Base-by-base conservation (phyloP, 495 filamentous ascomycete genomes). In the Trichocladium antarcticum region DNA sequence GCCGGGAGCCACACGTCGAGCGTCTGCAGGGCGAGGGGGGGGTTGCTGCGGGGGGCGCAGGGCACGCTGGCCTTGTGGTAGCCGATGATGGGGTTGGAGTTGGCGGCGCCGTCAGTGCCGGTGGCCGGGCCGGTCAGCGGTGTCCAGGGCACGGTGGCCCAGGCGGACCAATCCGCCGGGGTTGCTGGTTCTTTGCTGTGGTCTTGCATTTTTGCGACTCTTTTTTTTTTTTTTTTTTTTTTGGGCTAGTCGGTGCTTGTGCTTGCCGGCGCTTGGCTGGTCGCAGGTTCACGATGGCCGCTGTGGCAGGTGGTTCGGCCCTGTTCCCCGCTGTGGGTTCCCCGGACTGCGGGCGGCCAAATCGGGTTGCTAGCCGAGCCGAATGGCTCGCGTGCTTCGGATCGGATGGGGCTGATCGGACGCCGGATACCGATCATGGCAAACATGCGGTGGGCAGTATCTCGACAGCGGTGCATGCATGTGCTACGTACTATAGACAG, bases 1-100 rank as follows among this genome's bases (percentile, higher is more conserved):
- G 36, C 2, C 15, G 59, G 54, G 24, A 58, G 24, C 53, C 51
- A 64, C 28, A 64, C 28, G 34, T 53, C 51, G 42, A 63, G 54
- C 28, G 58, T 59, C 34, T 63, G 60, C 9, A 58, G 51, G 21
- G 53, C 1, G 17, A 21, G 8, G 22, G 21, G 24, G 24, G 3
- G 3, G 24, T 27, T 27, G 24, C 4, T 27, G 24, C 8, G n/a
- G 5, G 24, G 12, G 3, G 1, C 3, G 7, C 1, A 57, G 5
- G 54, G 51, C 7, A 53, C 22, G 42, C n/a, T n/a, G 19, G 43
- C 22, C 15, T 60, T 59, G 49, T 49, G 54, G 31, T 35, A 51
- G 44, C 56, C 60, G 45, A 59, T 55, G 27, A 29, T 41, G 32
- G 5, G 12, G 24, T 6, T n/a, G 22, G 21, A 7, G 14, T 12